phyloP scores from a whole-genome alignment of 306 rosid genomes.

The Vigna radiata region DNA sequence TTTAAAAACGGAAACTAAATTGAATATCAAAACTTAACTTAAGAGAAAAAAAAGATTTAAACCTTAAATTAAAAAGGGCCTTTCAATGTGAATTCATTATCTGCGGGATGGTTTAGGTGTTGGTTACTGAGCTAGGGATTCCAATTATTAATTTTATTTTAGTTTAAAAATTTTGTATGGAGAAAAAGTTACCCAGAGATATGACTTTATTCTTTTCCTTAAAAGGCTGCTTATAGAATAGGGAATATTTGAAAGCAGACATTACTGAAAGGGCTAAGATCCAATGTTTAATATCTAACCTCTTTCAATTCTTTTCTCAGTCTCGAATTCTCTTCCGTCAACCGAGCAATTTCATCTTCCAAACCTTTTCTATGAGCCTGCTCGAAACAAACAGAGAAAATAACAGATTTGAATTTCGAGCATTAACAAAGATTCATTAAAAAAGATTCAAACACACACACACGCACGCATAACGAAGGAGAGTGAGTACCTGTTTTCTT shows the following conservation, averaged over 20 bases:
- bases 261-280: not conserved
- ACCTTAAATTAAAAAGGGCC: too few species aligned
- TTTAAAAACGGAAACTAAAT: too few species aligned
- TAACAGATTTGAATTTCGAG: not conserved
- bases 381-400: not conserved
- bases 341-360: slow-evolving; percentile 31
- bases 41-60: too few species aligned
- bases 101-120: too few species aligned
- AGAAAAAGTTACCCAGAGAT: too few species aligned
- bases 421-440: not conserved
- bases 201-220: not conserved
- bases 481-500: slow-evolving; percentile 35
- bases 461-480: not conserved
- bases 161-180: too few species aligned
- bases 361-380: slow-evolving; percentile 45
- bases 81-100: too few species aligned
- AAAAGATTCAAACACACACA: too few species aligned
- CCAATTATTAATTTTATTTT: too few species aligned
- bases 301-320: slow-evolving; percentile 18
- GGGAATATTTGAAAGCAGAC: not conserved
- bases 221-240: not conserved
- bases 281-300: slow-evolving; percentile 8
- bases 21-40: too few species aligned
- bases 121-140: too few species aligned
- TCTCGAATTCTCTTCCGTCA: slow-evolving; percentile 44